Evolutionary conservation across 441 rosid genomes (phyloP), one percentile per base, ranked within the genome.

Genomic region (Bruguiera hainesii): DNA sequence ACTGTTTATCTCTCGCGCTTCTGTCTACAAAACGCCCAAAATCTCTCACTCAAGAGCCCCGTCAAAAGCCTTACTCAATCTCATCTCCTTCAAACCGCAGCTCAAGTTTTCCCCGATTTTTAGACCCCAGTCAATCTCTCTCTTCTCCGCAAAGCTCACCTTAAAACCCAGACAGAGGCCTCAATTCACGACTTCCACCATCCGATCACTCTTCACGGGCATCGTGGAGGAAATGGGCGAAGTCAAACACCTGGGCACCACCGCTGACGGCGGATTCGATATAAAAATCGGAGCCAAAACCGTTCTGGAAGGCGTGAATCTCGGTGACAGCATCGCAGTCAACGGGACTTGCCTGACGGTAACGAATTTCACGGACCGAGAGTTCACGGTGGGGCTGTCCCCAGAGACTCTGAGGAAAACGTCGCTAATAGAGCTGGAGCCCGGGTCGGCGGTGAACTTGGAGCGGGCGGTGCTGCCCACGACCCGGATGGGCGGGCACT

Each of bases 261-360:
- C 80, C 20, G 64, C 66, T 5, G 83, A 80, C 15, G 93, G 87
- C 49, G 96, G 94, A 1, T 80, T 87, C 72, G 80, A 82, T 73
- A 81, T 90, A 61, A 85, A 80, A 73, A 83, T 90, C 69, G 66
- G 48, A 11, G 96, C 94, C 1, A 77, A 66, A 78, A 86, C 81
- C 28, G 90, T 90, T 6, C 75, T 87, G 0, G 82, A 83, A 58
- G 91, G 82, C 39, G 90, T 90, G 4, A 77, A 81, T 76, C 84
- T 87, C 13, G 97, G 98, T 2, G 97, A 90, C 79, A 90, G 96
- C 76, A 87, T 93, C 53, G 89, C 96, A 3, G 83, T 90, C 13
- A 89, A 90, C 42, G 98, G 98, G 0, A 86, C 97, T 21, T 93
- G 97, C 80, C 80, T 93, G 20, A 93, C 96, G 5, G 97, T 90